Percentiles rank a stretch among this genome's conserved stretches.
Conservation (phyloP, 1,284 basidiomycete genomes). For the Crepidotus sp. region DNA sequence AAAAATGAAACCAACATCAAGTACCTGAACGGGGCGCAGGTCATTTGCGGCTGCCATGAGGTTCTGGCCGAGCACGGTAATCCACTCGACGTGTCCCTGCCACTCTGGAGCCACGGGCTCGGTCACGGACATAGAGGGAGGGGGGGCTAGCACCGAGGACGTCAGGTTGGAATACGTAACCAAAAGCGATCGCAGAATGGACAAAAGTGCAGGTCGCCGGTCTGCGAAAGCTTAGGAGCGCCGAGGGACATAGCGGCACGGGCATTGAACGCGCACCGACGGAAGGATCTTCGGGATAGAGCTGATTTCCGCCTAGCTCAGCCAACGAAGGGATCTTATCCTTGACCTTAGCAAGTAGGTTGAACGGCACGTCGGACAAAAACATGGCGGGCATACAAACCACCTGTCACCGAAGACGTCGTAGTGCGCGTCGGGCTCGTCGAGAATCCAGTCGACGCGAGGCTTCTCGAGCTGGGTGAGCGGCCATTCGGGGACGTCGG, state of each 20-base stretch:
- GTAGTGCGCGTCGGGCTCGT: conserved; percentile 60
- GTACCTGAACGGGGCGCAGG: conserved; percentile 68
- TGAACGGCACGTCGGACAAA: conserved; percentile 14
- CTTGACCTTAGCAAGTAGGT: conserved; percentile 44
- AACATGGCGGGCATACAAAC: conserved; percentile 45
- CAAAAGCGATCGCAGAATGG: conserved; percentile 59
- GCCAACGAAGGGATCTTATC: conserved; percentile 65
- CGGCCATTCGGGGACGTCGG: conserved; percentile 65
- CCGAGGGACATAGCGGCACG: not conserved
- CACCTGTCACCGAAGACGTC: conserved; percentile 72
- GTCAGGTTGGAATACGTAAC: conserved; percentile 63
- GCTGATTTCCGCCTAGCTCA: conserved; percentile 60
- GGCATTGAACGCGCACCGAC: conserved; percentile 36
- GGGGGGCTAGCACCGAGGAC: conserved; percentile 51
- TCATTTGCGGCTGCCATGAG: conserved; percentile 77
- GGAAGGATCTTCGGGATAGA: conserved; percentile 63
- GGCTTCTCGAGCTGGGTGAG: conserved; percentile 67
- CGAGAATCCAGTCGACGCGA: conserved; percentile 73
- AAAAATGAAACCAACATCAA: conserved; percentile 5
- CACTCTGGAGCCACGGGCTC: conserved; percentile 46
- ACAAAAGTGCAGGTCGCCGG: conserved; percentile 59
- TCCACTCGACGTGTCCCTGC: conserved; percentile 67
- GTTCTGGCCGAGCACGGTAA: conserved; percentile 65
- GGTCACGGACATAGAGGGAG: conserved; percentile 40
- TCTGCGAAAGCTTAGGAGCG: conserved; percentile 33